Percentiles rank a stretch among this genome's conserved stretches.
These are phyloP conservation scores for Penicillium hesseltinei DNA, from an alignment of 2,329 filamentous ascomycete genomes.

Conservation along the genomic window DNA sequence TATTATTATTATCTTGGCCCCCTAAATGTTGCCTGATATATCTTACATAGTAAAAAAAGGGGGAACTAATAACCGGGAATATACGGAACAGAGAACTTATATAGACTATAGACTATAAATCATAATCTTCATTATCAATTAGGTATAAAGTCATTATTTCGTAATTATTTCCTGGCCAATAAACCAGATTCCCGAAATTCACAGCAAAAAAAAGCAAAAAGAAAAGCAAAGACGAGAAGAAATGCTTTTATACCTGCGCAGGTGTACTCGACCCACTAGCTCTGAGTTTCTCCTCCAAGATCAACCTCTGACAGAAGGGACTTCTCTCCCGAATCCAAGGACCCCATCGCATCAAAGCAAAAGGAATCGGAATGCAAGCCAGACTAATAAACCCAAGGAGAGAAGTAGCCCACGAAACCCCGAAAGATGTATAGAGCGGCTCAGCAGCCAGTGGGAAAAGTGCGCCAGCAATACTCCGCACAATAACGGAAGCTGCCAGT, in stretches of 20 bases:
- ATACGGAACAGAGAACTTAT: not conserved
- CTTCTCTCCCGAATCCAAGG: constrained; percentile 30
- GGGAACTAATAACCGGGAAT: not conserved
- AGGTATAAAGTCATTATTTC: not conserved
- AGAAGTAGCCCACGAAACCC: constrained; percentile 44
- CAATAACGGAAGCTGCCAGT: constrained; percentile 52
- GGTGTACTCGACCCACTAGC: constrained; percentile 17
- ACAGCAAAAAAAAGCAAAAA: not conserved
- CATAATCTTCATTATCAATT: not conserved
- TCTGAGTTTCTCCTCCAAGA: constrained; percentile 22
- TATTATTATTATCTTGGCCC: not conserved
- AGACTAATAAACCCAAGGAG: constrained; percentile 42
- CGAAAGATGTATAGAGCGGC: constrained; percentile 39
- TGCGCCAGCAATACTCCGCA: constrained; percentile 52
- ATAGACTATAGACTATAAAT: not conserved
- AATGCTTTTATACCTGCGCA: constrained; percentile 8
- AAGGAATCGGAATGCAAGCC: constrained; percentile 41
- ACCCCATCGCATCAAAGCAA: constrained; percentile 35
- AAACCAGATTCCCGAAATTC: not conserved
- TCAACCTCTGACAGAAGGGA: constrained; percentile 31
- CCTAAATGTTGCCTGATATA: not conserved
- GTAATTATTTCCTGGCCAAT: not conserved
- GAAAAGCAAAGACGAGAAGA: not conserved
- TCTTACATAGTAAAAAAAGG: not conserved
- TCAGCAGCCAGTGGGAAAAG: constrained; percentile 55